These are phyloP conservation scores for Blastobotrys americana DNA, from an alignment of 805 yeast species.

Conservation along the genomic window DNA sequence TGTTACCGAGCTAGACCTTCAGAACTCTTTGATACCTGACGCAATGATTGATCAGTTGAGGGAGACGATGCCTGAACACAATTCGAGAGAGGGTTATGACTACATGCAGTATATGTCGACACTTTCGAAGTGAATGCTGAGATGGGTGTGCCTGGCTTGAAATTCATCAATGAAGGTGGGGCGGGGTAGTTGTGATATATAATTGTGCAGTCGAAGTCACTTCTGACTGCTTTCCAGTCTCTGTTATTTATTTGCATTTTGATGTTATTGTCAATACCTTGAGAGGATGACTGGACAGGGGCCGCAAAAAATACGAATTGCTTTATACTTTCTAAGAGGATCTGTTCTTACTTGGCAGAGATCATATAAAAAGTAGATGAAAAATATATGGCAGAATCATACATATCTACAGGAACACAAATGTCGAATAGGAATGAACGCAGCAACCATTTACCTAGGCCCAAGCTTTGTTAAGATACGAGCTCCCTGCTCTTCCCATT, in stretches of 20 bases:
- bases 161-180: no score
- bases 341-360: neutral
- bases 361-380: neutral
- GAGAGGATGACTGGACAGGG: no score
- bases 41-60: constrained; percentile 27
- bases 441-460: constrained; percentile 52
- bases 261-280: no score
- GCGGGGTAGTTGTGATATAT: no score
- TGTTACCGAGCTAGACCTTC: constrained; percentile 36
- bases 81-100: constrained; percentile 24
- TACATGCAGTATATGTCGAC: constrained; percentile 31
- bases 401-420: neutral
- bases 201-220: no score
- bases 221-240: neutral
- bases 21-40: constrained; percentile 31
- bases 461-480: constrained; percentile 81
- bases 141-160: no score
- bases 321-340: neutral
- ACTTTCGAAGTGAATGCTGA: constrained; percentile 32
- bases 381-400: neutral
- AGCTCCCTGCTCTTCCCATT: constrained; percentile 97
- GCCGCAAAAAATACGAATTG: neutral
- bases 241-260: neutral
- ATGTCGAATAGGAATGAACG: constrained; percentile 15
- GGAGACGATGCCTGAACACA: constrained; percentile 25